These are phyloP conservation scores for Penicillium freii DNA, from an alignment of 2,329 filamentous ascomycete genomes.

Conservation along the genomic window DNA sequence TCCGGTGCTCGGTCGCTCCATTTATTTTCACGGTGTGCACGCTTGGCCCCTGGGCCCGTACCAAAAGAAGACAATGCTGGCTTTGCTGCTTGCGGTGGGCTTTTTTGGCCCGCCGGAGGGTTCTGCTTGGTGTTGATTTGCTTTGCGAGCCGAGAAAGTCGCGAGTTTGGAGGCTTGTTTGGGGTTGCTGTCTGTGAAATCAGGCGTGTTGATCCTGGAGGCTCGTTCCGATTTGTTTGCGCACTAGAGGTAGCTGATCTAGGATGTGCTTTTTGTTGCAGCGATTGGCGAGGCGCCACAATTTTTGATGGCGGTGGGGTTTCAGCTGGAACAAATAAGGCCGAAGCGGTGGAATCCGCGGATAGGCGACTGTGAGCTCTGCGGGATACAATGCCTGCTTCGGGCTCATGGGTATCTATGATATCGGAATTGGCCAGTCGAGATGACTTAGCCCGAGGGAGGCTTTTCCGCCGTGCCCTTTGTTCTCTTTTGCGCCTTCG, in stretches of 20 bases:
- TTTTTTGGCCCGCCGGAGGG: not conserved
- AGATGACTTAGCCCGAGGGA: not conserved
- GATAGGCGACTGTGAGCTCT: not conserved
- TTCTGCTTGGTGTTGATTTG: not conserved
- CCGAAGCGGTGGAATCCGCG: not conserved
- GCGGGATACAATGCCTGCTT: not conserved
- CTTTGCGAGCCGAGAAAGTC: not conserved
- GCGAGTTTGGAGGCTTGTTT: not conserved
- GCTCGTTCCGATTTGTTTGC: not conserved
- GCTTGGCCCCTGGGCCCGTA: not conserved
- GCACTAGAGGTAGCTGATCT: not conserved
- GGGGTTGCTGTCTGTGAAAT: not conserved
- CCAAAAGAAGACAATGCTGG: not conserved
- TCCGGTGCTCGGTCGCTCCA: constrained; percentile 37
- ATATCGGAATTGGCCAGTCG: not conserved
- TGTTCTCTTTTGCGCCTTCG: not conserved
- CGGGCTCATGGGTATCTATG: not conserved
- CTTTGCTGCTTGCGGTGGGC: not conserved
- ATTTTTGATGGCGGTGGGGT: not conserved
- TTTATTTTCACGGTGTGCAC: constrained; percentile 7
- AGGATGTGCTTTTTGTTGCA: not conserved
- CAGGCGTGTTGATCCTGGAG: not conserved
- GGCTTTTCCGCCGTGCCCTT: not conserved
- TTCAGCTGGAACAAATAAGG: not conserved
- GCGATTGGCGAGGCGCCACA: not conserved